phyloP scores from a whole-genome alignment of 352 stramenopile species.

The Phytophthora megakarya region DNA sequence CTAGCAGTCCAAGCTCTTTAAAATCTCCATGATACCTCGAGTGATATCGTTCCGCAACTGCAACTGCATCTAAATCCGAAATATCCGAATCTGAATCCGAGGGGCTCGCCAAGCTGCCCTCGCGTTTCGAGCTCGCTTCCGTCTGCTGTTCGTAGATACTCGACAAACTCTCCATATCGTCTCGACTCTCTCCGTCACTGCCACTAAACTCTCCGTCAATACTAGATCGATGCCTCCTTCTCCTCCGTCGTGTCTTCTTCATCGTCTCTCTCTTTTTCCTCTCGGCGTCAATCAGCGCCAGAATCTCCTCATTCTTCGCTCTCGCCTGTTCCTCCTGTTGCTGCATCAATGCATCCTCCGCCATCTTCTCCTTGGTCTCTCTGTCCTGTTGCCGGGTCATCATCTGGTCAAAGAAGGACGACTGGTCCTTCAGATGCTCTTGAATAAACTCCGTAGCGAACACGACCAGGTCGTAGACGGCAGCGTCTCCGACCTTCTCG shows the following conservation, averaged over 20 bases:
- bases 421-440: conserved; percentile 82
- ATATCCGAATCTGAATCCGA: conserved; percentile 51
- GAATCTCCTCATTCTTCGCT: conserved; percentile 75
- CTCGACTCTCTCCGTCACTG: conserved; percentile 42
- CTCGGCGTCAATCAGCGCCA: conserved; percentile 81
- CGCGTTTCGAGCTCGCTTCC: conserved; percentile 25
- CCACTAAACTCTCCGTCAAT: conserved; percentile 53
- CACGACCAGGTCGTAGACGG: conserved; percentile 85
- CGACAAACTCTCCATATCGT: conserved; percentile 39
- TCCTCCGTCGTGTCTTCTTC: conserved; percentile 55
- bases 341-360: conserved; percentile 54
- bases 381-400: conserved; percentile 76
- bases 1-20: conserved; percentile 84
- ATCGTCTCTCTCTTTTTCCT: conserved; percentile 67
- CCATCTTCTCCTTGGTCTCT: conserved; percentile 65
- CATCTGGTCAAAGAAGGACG: conserved; percentile 90
- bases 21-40: conserved; percentile 88
- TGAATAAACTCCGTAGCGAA: conserved; percentile 83
- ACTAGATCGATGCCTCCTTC: conserved; percentile 59
- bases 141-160: conserved; percentile 47
- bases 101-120: conserved; percentile 29
- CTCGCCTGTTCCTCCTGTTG: conserved; percentile 66
- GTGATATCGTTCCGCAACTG: conserved; percentile 50
- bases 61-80: conserved; percentile 48
- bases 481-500: conserved; percentile 76